These are phyloP conservation scores for Teunomyces tritomae DNA, from an alignment of 805 yeast species.

Conservation along the genomic window DNA sequence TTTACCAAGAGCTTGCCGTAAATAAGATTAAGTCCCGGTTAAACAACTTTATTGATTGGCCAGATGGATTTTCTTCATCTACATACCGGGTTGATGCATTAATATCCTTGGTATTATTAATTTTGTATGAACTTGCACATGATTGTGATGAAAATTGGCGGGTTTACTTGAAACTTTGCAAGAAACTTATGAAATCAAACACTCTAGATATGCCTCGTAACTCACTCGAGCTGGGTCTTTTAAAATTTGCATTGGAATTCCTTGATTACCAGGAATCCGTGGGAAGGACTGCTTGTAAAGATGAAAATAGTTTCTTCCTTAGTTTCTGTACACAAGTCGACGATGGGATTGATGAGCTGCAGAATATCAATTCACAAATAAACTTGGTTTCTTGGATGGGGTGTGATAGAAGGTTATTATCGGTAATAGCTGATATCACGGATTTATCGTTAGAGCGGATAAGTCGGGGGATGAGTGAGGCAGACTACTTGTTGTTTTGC, in stretches of 20 bases:
- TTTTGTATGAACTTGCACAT: constrained; percentile 25
- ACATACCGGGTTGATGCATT: constrained; percentile 15
- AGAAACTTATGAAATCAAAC: constrained; percentile 14
- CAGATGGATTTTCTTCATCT: constrained; percentile 2
- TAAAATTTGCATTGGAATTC: constrained; percentile 23
- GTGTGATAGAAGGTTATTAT: constrained; percentile 23
- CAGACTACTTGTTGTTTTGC: constrained; percentile 13
- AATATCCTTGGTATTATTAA: constrained; percentile 20
- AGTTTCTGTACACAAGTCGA: constrained; percentile 10
- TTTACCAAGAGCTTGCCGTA: constrained; percentile 17
- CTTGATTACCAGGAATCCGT: constrained; percentile 25
- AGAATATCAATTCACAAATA: constrained; percentile 8
- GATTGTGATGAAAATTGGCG: constrained; percentile 24
- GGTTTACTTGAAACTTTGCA: constrained; percentile 17
- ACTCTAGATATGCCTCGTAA: constrained; percentile 18
- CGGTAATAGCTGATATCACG: constrained; percentile 28
- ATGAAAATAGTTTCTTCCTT: constrained; percentile 20
- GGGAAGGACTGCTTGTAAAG: constrained; percentile 30
- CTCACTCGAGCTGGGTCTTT: constrained; percentile 17
- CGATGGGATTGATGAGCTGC: background rate
- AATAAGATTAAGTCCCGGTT: constrained; percentile 7
- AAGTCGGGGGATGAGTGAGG: constrained; percentile 11
- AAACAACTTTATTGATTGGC: constrained; percentile 1
- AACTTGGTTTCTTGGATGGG: constrained; percentile 30
- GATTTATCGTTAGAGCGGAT: constrained; percentile 29